phyloP scores from a whole-genome alignment of 1,284 basidiomycete species.

The Paramarasmius palmivorus region DNA sequence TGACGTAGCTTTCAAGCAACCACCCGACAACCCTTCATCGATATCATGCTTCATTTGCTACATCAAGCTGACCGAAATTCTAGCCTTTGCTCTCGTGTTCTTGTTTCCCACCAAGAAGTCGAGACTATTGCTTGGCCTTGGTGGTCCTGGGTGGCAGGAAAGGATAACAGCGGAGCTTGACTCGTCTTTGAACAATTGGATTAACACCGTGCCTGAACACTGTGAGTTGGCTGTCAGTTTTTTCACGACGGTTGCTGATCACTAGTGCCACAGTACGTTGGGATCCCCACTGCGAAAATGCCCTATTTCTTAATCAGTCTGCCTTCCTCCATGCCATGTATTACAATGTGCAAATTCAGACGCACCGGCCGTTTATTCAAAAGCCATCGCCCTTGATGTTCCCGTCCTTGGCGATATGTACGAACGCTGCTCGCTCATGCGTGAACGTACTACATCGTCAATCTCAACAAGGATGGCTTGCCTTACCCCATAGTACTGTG shows the following conservation, averaged over 20 bases:
- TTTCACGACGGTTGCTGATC: not conserved
- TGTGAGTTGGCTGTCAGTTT: constrained; percentile 5
- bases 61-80: constrained; percentile 58
- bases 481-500: constrained; percentile 10
- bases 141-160: constrained; percentile 44
- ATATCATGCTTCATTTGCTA: constrained; percentile 52
- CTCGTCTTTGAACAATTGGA: constrained; percentile 14
- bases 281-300: constrained; percentile 12
- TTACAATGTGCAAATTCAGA: constrained; percentile 16
- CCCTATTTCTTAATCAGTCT: constrained; percentile 14
- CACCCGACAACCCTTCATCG: constrained; percentile 44
- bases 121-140: constrained; percentile 48
- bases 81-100: constrained; percentile 56
- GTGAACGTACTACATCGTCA: constrained; percentile 12
- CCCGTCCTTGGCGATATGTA: constrained; percentile 16
- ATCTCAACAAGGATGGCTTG: constrained; percentile 2
- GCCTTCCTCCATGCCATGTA: constrained; percentile 13
- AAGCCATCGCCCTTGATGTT: constrained; percentile 11
- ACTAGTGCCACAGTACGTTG: constrained; percentile 4
- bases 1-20: constrained; percentile 46
- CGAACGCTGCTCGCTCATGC: constrained; percentile 14
- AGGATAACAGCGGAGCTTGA: constrained; percentile 15
- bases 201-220: constrained; percentile 15
- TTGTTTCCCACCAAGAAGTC: constrained; percentile 52
- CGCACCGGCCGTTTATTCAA: constrained; percentile 17